Base-by-base conservation (phyloP, 2,329 filamentous ascomycete genomes). In the Alternaria sp. region DNA sequence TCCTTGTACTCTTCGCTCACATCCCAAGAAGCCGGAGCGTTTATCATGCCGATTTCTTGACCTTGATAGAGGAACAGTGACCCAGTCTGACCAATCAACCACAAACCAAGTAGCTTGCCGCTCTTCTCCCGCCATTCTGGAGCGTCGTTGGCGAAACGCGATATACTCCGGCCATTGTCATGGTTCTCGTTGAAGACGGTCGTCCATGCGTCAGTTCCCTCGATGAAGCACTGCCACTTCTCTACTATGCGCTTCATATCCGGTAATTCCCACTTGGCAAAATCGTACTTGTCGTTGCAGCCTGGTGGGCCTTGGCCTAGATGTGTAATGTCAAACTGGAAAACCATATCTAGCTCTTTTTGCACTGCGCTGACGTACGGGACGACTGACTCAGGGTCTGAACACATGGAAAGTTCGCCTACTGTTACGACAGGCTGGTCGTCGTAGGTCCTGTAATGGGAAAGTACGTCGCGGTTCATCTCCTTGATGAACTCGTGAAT, bases 151-250 rank as follows among this genome's bases (percentile, higher is more conserved):
- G 80, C 81, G 59, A 83, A 86, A 3, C 86, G 82, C 3, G 84
- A 85, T 5, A 89, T 77, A 2, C 83, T 84, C 1, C 88, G 81
- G 3, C 83, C 82, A 58, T 87, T 83, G 69, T 90, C 88, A 72
- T 90, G 88, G 66, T 89, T 89, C 69, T 90, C 88, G 55, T 86
- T 81, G 68, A 89, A 90, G 0, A 84, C 80, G 0, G 87, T 87
- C 0, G 84, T 84, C 83, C 84, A 85, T 7, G 80, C 82, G 49
- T 83, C 80, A 1, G 73, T 78, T 22, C 81, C 80, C 30, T 81
- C 76, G 79, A 86, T 83, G 14, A 82, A 76, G 0, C 71, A 73
- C 68, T 86, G 84, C 80, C 82, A 85, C 30, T 80, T 79, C 24
- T 64, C 70, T 30, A 81, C 75, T 46, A 79, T 80, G 18, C 68